Evolutionary conservation across 257 asterid species (phyloP).

Genomic region (Jacaranda mimosifolia): DNA sequence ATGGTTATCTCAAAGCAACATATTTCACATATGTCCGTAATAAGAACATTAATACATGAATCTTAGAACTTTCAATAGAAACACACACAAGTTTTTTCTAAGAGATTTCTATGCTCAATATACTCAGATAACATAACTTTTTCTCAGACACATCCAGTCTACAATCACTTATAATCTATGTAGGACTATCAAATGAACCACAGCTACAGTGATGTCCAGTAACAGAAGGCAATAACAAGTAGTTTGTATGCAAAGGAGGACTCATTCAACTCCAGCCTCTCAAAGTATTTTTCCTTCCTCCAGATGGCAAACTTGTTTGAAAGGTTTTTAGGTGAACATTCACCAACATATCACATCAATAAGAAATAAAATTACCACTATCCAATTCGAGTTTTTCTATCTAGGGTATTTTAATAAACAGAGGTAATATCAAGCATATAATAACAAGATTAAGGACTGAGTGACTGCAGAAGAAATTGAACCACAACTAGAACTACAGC

Average conservation of each 20-base stretch:
- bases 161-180: constrained; percentile 19
- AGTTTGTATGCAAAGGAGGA: constrained; percentile 22
- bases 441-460: constrained; percentile 12
- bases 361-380: constrained; percentile 17
- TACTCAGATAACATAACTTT: background rate
- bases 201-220: background rate
- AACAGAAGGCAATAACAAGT: constrained; percentile 24
- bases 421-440: constrained; percentile 10
- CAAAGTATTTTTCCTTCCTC: constrained; percentile 13
- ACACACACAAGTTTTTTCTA: background rate
- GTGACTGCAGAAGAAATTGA: constrained; percentile 10
- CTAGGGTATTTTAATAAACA: constrained; percentile 6
- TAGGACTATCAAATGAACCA: constrained; percentile 16
- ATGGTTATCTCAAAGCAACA: constrained; percentile 28
- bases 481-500: constrained; percentile 17
- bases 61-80: background rate
- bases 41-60: constrained; percentile 12
- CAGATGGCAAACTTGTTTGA: constrained; percentile 19
- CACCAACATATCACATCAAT: constrained; percentile 23
- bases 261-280: constrained; percentile 15
- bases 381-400: background rate
- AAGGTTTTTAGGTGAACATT: constrained; percentile 23
- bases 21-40: constrained; percentile 13
- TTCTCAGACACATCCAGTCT: constrained; percentile 4
- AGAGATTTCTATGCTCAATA: constrained; percentile 10